Evolutionary conservation across 2,329 filamentous ascomycete species (phyloP).

Genomic region (Colletotrichum sp.): DNA sequence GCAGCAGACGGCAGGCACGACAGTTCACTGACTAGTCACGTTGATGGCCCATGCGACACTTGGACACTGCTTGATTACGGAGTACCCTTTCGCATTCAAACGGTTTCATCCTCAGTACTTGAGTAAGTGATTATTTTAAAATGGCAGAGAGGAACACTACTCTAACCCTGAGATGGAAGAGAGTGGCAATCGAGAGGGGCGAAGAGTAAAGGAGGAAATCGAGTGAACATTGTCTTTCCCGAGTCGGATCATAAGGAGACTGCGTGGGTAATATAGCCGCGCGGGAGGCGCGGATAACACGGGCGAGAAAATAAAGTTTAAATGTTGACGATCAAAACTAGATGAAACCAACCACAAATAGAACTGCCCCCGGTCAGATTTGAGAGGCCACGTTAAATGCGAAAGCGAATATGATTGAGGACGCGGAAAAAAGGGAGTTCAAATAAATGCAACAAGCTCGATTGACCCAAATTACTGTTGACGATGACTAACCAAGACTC

Average conservation of each 20-base stretch:
- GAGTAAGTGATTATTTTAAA: not conserved
- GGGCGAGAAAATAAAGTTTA: not conserved
- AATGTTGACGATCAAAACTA: not conserved
- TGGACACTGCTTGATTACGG: not conserved
- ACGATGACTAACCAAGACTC: not conserved
- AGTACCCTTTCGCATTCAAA: not conserved
- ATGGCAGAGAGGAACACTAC: no score
- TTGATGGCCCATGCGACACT: not conserved
- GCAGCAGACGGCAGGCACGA: not conserved
- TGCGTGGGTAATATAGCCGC: not conserved
- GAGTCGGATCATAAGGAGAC: no score
- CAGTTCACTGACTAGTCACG: not conserved
- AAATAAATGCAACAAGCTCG: not conserved
- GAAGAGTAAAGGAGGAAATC: not conserved
- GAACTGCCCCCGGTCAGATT: not conserved
- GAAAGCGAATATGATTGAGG: not conserved
- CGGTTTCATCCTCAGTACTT: not conserved
- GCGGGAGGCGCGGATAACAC: not conserved
- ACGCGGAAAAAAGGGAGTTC: not conserved
- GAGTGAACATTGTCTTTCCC: not conserved
- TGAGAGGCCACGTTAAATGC: not conserved
- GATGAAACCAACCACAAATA: not conserved
- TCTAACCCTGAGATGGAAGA: not conserved
- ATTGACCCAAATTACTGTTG: not conserved
- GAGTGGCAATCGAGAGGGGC: not conserved